Percentiles rank a stretch among this genome's conserved stretches.
These are phyloP conservation scores for Lasiodiplodia sp. DNA, from an alignment of 2,329 filamentous ascomycete species.

Conservation along the genomic window DNA sequence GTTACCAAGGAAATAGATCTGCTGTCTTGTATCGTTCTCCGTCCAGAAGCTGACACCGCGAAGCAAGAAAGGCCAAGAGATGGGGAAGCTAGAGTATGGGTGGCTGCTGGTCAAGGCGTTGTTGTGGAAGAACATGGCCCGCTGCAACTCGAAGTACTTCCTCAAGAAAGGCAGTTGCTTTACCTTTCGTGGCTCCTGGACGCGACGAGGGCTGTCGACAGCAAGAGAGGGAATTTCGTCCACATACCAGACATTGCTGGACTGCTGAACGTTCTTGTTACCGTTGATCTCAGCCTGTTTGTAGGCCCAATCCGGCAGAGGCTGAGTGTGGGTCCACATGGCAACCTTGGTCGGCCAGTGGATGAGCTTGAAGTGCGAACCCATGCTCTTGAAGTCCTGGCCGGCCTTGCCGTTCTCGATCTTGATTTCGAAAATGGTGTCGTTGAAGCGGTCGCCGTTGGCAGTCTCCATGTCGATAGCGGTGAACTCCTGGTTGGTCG, in stretches of 20 bases:
- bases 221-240: slow-evolving; percentile 88
- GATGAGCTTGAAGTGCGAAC: slow-evolving; percentile 94
- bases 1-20: slow-evolving; percentile 99
- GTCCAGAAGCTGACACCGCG: slow-evolving; percentile 99
- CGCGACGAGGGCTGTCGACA: slow-evolving; percentile 73
- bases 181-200: slow-evolving; percentile 78
- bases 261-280: slow-evolving; percentile 91
- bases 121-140: slow-evolving; percentile 99
- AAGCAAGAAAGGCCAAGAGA: slow-evolving; percentile 97
- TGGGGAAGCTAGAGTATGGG: slow-evolving; percentile 92
- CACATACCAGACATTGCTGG: slow-evolving; percentile 93
- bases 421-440: slow-evolving; percentile 91
- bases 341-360: slow-evolving; percentile 95
- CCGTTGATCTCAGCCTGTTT: slow-evolving; percentile 99
- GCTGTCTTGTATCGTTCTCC: slow-evolving; percentile 89
- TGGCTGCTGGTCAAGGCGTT: slow-evolving; percentile 97
- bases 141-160: slow-evolving; percentile 96
- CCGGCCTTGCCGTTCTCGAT: slow-evolving; percentile 83
- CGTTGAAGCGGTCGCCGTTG: slow-evolving; percentile 76
- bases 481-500: slow-evolving; percentile 98
- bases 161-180: slow-evolving; percentile 86
- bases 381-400: slow-evolving; percentile 88
- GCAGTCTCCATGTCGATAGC: slow-evolving; percentile 77
- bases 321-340: slow-evolving; percentile 97
- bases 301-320: slow-evolving; percentile 96